Evolutionary conservation across 179 eudicot genomes (phyloP), one percentile per base, ranked within the genome.

Genomic region (Actinidia arguta): DNA sequence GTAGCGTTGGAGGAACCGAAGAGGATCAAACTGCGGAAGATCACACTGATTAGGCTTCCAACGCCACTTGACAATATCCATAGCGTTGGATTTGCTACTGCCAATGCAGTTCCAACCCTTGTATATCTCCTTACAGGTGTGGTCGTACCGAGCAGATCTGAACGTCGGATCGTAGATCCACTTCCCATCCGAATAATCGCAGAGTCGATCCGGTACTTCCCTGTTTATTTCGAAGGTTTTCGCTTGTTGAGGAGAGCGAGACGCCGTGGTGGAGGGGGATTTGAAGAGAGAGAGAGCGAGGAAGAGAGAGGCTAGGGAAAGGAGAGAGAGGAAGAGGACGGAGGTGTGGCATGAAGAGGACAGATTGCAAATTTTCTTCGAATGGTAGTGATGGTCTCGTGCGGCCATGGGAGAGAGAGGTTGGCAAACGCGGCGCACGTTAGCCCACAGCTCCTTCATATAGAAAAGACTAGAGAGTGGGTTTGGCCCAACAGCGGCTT

Each of bases 71-170:
- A 81, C 67, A 48, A 96, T 77, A 31, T 94, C 96, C 36, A 85
- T 14, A n/a, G 91, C 96, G 88, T 94, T 93, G 36, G 86, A 84
- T 81, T 94, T 96, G 48, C 88, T 84, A 46, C 90, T 87, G 64
- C 87, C 85, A 22, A 92, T 82, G 81, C 99, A 96, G 62, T 94
- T 96, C 99, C 99, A 96, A 1, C 99, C 98, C 83, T 92, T 94
- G 89, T 78, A 96, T 12, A 96, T 96, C 91, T 94, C 99, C 88
- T 92, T 96, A 66, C 99, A 96, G 5, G 94, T 90, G 52, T 91
- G 89, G 78, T 91, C 96, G 78, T 96, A 96, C 1, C 90, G 89
- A 14, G 76, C 50, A 47, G 93, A 84, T 88, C 83, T 83, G 87
- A 81, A 75, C 3, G 79, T 86, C 0, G 92, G 91, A 89, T 94